phyloP scores from a whole-genome alignment of 495 filamentous ascomycete species.

The Penicillium diatomitis region DNA sequence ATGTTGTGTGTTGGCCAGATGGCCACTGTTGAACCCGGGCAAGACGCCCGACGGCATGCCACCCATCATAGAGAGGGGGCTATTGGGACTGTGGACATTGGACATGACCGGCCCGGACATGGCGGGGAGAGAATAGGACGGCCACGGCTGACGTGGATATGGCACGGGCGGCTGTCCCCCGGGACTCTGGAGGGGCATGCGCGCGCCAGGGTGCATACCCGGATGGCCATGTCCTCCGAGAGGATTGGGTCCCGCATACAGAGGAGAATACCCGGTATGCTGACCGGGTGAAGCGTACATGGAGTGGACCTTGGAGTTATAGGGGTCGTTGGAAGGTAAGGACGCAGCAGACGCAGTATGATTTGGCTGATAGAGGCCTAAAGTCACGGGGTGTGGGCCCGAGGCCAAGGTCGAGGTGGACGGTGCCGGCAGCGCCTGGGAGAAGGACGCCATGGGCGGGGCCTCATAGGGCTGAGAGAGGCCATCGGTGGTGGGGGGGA shows the following conservation, averaged over 20 bases:
- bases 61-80: constrained; percentile 59
- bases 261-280: constrained; percentile 47
- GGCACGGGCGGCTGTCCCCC: constrained; percentile 38
- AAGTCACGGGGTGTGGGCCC: constrained; percentile 8
- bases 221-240: constrained; percentile 52
- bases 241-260: constrained; percentile 46
- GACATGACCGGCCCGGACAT: constrained; percentile 67
- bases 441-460: constrained; percentile 48
- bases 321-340: constrained; percentile 53
- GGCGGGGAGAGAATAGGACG: constrained; percentile 47
- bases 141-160: constrained; percentile 43
- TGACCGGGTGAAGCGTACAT: constrained; percentile 46
- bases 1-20: constrained; percentile 46
- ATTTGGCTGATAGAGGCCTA: constrained; percentile 27
- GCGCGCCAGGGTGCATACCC: constrained; percentile 43
- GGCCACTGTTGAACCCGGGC: constrained; percentile 48
- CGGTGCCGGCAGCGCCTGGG: constrained; percentile 40
- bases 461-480: constrained; percentile 51
- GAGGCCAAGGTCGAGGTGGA: constrained; percentile 24
- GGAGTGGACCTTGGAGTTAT: constrained; percentile 49
- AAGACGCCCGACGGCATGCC: constrained; percentile 44
- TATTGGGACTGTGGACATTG: constrained; percentile 64
- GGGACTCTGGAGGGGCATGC: constrained; percentile 48
- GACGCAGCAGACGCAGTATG: constrained; percentile 53
- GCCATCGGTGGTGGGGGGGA: constrained; percentile 38